Evolutionary conservation across 2,329 filamentous ascomycete genomes (phyloP).

Genomic region (Ophiostoma montium): DNA sequence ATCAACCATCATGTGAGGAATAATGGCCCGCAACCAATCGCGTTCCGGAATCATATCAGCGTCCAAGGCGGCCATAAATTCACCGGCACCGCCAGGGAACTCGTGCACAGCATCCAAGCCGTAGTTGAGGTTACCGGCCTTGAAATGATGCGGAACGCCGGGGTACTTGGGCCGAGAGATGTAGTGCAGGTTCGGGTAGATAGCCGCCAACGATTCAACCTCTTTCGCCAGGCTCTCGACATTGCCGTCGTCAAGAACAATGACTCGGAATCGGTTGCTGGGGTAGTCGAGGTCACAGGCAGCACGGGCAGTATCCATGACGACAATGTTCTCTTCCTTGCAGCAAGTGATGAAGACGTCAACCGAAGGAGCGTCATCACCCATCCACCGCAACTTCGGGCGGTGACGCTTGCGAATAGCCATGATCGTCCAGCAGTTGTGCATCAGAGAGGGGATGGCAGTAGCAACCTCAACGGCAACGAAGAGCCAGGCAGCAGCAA

Average conservation of each 20-base stretch:
- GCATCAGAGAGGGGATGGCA: conserved; percentile 13
- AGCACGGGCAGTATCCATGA: conserved; percentile 42
- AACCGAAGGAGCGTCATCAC: conserved; percentile 36
- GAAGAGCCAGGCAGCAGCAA: conserved; percentile 36
- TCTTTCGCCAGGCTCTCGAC: conserved; percentile 24
- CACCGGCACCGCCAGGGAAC: conserved; percentile 37
- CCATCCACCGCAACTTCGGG: conserved; percentile 37
- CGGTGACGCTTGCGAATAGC: conserved; percentile 18
- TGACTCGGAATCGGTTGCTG: conserved; percentile 34
- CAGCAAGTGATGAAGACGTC: conserved; percentile 45
- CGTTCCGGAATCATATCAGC: conserved; percentile 55
- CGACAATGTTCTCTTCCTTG: conserved; percentile 39
- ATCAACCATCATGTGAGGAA: conserved; percentile 45
- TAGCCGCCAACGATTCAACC: conserved; percentile 22
- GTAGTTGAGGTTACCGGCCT: conserved; percentile 51
- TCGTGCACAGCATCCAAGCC: conserved; percentile 36
- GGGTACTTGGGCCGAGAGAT: conserved; percentile 34
- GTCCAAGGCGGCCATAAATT: conserved; percentile 32
- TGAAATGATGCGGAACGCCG: conserved; percentile 41
- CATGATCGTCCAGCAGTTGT: conserved; percentile 15
- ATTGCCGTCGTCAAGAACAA: conserved; percentile 41
- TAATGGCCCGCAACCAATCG: conserved; percentile 42
- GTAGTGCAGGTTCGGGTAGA: conserved; percentile 37
- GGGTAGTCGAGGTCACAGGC: conserved; percentile 43
- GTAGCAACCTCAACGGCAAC: conserved; percentile 15